Conservation (phyloP, 1,139 yeast genomes). For the Pichia inconspicua region DNA sequence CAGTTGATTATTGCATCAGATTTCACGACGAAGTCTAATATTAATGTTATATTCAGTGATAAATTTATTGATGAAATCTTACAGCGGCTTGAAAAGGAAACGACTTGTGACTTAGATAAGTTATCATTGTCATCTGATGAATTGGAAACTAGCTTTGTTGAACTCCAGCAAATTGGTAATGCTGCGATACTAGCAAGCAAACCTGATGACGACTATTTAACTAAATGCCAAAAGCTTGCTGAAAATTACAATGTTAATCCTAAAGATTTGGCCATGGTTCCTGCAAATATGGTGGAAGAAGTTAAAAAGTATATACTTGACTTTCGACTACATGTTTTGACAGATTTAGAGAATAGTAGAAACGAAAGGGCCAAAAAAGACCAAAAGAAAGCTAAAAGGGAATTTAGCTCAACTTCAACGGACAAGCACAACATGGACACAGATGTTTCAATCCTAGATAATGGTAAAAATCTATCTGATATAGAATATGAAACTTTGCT, state of each 20-base stretch:
- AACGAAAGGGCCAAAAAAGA: constrained; percentile 48
- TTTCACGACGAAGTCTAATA: not conserved
- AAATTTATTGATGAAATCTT: no score
- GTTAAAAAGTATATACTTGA: constrained; percentile 52
- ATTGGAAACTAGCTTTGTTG: not conserved
- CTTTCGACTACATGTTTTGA: constrained; percentile 55
- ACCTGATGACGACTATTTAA: constrained; percentile 14
- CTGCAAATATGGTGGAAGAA: constrained; percentile 48
- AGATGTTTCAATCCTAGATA: not conserved
- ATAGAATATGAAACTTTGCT: constrained; percentile 16
- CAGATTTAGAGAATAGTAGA: constrained; percentile 45
- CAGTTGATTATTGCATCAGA: not conserved
- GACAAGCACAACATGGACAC: not conserved
- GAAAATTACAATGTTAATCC: constrained; percentile 50
- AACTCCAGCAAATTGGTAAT: constrained; percentile 2
- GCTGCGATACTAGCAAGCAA: not conserved
- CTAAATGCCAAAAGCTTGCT: constrained; percentile 13
- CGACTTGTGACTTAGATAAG: constrained; percentile 4
- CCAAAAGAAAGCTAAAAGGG: constrained; percentile 38
- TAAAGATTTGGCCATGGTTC: constrained; percentile 55
- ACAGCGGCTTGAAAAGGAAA: not conserved
- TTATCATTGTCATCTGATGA: not conserved
- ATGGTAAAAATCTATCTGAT: constrained; percentile 11
- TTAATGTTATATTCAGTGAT: not conserved
- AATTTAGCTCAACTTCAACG: constrained; percentile 12